phyloP scores from a whole-genome alignment of 352 stramenopile species.

The Ophiocytium majus region DNA sequence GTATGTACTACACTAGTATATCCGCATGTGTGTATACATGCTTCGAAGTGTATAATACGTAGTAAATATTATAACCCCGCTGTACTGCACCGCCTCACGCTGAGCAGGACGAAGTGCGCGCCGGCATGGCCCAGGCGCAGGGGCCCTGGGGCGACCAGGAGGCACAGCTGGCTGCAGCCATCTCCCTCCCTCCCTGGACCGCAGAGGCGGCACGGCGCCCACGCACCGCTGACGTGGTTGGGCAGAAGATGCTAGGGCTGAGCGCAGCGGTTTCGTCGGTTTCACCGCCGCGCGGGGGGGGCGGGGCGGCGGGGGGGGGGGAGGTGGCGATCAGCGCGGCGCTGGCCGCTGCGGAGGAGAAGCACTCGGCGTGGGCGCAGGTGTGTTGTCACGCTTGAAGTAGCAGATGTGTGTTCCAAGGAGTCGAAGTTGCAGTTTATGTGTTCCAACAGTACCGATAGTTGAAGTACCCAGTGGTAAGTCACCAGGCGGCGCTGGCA shows the following conservation, averaged over 20 bases:
- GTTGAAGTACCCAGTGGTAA: too few relatives aligned
- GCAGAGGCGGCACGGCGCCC: constrained; percentile 16
- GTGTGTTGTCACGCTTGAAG: too few relatives aligned
- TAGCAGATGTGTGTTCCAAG: too few relatives aligned
- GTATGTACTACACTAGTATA: too few relatives aligned
- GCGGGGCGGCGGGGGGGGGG: background rate
- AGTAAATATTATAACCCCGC: too few relatives aligned
- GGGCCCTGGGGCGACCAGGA: constrained; percentile 38
- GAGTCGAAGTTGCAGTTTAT: too few relatives aligned
- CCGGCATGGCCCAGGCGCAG: constrained; percentile 13
- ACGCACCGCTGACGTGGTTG: constrained; percentile 22
- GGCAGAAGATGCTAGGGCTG: constrained; percentile 16
- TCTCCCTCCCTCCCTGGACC: constrained; percentile 28
- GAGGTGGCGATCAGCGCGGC: background rate
- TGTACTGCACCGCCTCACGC: too few relatives aligned
- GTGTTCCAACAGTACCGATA: too few relatives aligned
- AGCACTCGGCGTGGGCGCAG: background rate
- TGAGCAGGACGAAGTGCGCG: constrained; percentile 30
- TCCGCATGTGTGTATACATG: constrained; percentile 5
- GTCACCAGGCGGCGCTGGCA: background rate
- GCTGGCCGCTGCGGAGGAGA: background rate
- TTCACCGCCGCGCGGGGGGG: background rate
- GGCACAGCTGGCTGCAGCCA: constrained; percentile 29
- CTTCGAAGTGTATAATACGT: too few relatives aligned
- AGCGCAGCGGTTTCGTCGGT: constrained; percentile 27